phyloP scores from a whole-genome alignment of 805 yeast genomes.

The Yarrowia hollandica region DNA sequence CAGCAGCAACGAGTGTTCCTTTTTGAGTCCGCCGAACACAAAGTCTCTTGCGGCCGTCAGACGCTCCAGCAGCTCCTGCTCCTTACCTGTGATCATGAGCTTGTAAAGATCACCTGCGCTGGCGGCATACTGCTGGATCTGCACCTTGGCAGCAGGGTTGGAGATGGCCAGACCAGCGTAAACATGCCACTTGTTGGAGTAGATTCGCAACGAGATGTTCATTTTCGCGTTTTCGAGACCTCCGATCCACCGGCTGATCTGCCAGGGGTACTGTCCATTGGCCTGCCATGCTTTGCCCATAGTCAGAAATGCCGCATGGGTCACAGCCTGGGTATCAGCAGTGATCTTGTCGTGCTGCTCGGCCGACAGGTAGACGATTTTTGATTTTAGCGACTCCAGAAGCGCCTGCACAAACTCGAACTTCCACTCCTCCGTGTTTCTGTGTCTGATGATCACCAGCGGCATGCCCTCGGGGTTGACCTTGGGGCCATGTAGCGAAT shows the following conservation, averaged over 20 bases:
- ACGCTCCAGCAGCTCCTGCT: constrained; percentile 58
- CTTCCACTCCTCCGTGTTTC: constrained; percentile 54
- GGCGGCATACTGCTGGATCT: constrained; percentile 83
- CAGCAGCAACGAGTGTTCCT: constrained; percentile 58
- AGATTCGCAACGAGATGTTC: constrained; percentile 87
- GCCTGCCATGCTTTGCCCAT: constrained; percentile 97
- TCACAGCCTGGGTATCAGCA: constrained; percentile 98
- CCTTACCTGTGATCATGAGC: constrained; percentile 71
- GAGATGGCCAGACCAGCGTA: constrained; percentile 97
- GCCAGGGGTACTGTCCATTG: constrained; percentile 86
- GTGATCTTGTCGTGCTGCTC: constrained; percentile 90
- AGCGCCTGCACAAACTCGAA: constrained; percentile 62
- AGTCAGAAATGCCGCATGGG: constrained; percentile 94
- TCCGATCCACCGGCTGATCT: constrained; percentile 77
- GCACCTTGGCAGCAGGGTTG: constrained; percentile 90
- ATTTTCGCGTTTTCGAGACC: constrained; percentile 96
- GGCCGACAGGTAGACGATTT: constrained; percentile 74
- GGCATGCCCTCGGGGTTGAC: constrained; percentile 92
- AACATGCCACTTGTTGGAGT: constrained; percentile 95
- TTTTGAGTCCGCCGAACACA: constrained; percentile 66
- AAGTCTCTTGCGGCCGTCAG: constrained; percentile 64
- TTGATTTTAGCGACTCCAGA: constrained; percentile 73
- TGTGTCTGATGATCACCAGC: constrained; percentile 76
- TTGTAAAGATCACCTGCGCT: constrained; percentile 82
- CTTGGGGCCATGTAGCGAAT: constrained; percentile 92